Conservation (phyloP, 345 rosid genomes). For the Brassica incana region DNA sequence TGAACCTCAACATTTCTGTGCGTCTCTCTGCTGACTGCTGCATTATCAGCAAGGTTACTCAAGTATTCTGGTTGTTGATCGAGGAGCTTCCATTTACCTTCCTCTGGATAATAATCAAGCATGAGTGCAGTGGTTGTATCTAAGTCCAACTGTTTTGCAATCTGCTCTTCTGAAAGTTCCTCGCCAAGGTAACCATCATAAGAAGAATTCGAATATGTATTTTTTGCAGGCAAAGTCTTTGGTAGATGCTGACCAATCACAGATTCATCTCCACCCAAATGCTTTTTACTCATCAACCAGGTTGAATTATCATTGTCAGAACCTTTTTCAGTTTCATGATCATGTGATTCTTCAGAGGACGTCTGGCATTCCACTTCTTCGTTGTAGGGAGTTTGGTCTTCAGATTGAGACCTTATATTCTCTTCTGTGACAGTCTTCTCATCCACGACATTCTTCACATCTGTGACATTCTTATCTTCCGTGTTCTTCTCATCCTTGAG, state of each 20-base stretch:
- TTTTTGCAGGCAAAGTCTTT: conserved; percentile 44
- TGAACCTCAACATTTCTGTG: conserved; percentile 29
- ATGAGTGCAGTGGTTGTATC: conserved; percentile 72
- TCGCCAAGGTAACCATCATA: conserved; percentile 42
- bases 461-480: conserved; percentile 28
- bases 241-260: conserved; percentile 40
- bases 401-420: conserved; percentile 19
- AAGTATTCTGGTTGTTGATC: conserved; percentile 65
- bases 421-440: neutral
- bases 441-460: conserved; percentile 12
- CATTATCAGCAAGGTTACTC: conserved; percentile 41
- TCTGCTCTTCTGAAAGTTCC: conserved; percentile 51
- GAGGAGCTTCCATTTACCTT: conserved; percentile 83
- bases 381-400: conserved; percentile 27
- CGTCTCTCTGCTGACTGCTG: conserved; percentile 33
- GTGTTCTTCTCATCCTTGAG: conserved; percentile 13
- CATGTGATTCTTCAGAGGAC: conserved; percentile 34
- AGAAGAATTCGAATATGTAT: conserved; percentile 43
- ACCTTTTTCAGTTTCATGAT: conserved; percentile 34
- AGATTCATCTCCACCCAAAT: conserved; percentile 40
- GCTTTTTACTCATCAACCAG: conserved; percentile 27
- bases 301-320: conserved; percentile 30
- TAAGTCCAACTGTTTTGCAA: conserved; percentile 57
- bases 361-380: conserved; percentile 30
- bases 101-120: conserved; percentile 90